Evolutionary conservation across 208 protist species (phyloP), one percentile per base, ranked within the genome.

Genomic region (Trypanosoma cruzi): DNA sequence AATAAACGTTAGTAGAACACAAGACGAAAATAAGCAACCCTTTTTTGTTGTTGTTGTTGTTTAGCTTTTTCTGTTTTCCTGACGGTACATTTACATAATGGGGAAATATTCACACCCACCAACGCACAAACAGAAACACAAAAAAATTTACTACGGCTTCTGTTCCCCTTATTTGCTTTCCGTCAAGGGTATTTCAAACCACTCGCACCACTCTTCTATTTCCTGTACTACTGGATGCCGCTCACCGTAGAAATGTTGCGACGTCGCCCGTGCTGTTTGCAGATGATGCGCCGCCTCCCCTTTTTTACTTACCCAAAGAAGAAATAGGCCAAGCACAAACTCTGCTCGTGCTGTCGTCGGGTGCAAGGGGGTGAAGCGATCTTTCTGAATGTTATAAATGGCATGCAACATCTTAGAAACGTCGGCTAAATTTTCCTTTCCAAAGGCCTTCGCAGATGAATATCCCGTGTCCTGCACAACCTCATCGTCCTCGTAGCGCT

Each of bases 341-440:
- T 85, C 67, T 16, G 92, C 86, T 32, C 86, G 81, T 53, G 81
- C 77, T 22, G 86, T 75, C 34, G 76, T 88, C 20, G 92, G 92
- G 60, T 96, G 92, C 4, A 64, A 68, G 5, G 68, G 42, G 22
- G 80, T 78, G 60, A 88, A 93, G 22, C 92, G 86, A 52, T 95
- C 88, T 36, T 81, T 77, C 67, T 96, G 92, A 75, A 96, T 89
- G n/a, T 64, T 74, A 52, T 78, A 77, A 62, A 96, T 92, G 34
- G 89, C 92, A 52, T 90, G 71, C 31, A 95, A 68, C 92, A 96
- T 96, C 80, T 94, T 93, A 18, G 86, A 89, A 16, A 89, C 80
- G 67, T 95, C 89, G 14, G 82, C 70, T n/a, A 94, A 63, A 62
- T 93, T 95, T 46, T 95, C 89, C 16, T 59, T 76, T 18, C 92